Evolutionary conservation across 2,329 filamentous ascomycete genomes (phyloP), one percentile per base, ranked within the genome.

Genomic region (Hypoxylon sp.): DNA sequence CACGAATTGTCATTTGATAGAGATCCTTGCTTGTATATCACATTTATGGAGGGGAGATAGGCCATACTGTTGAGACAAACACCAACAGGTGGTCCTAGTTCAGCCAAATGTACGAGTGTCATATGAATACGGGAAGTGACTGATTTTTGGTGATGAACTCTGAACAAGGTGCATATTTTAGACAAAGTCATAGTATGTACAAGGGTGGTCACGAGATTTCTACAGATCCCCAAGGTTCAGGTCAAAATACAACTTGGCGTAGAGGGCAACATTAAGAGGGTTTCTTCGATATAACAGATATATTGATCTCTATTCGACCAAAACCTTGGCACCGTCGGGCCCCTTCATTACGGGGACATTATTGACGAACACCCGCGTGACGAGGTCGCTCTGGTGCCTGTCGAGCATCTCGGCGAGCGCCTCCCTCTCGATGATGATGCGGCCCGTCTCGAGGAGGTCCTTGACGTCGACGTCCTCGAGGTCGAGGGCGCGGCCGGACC

Each of bases 391-490:
- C 78, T 88, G 83, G 70, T 96, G 92, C 65, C 81, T 77, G 71
- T 81, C 77, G 69, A 97, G 82, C 72, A 98, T 86, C 73, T 85
- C 82, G 74, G 88, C 83, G 70, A 99, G 80, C 29, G 94, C 94
- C 37, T 79, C 78, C 73, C 89, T 86, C 83, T 99, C 95, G 69
- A 99, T 86, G 58, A 99, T 87, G 59, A 99, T 79, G 69, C 92
- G 87, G 50, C 90, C 90, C 50, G 88, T 87, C 79, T 95, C 91
- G 65, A 99, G 78, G 63, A 99, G 76, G 74, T 98, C 91, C 83
- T 98, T 99, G 62, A 99, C 92, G 76, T 98, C 95, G 29, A 99
- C 91, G 62, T 96, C 89, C n/a, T 83, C 79, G 57, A 88, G 80
- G 55, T 85, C 83, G 66, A 92, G 78, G 7, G 88, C 88, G 53